Conservation (phyloP, 139 green algal species). For the Chlamydomonas applanata region DNA sequence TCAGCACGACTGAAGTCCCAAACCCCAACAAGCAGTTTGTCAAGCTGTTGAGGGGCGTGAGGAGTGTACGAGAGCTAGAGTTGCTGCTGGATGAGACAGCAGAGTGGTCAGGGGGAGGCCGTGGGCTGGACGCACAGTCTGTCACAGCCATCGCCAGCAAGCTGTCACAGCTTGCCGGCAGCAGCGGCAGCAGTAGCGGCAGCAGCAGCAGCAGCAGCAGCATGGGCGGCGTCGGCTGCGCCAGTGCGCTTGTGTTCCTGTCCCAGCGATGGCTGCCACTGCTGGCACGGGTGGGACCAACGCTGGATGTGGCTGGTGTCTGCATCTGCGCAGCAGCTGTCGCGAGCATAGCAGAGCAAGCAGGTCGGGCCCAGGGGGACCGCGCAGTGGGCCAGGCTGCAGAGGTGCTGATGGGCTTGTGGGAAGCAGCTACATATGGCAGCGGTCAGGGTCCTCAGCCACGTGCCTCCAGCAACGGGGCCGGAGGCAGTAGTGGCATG, state of each 20-base stretch:
- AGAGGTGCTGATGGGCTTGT: neutral
- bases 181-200: neutral
- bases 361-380: neutral
- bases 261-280: neutral
- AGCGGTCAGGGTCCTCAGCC: neutral
- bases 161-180: neutral
- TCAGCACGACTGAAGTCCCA: too few relatives aligned
- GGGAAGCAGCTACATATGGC: neutral
- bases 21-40: conserved; percentile 1
- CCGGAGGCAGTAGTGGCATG: neutral
- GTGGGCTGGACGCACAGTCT: neutral
- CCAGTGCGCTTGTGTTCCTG: neutral
- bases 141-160: conserved; percentile 5
- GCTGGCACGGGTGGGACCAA: neutral
- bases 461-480: neutral
- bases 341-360: too few relatives aligned
- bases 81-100: neutral
- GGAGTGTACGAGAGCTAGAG: neutral
- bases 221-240: neutral
- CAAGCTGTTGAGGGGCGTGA: neutral
- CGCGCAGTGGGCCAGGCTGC: neutral
- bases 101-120: neutral
- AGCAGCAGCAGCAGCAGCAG: neutral
- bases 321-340: neutral
- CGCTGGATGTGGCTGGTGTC: neutral